A percentile compares a stretch with the other conserved stretches of the same genome.
These are phyloP conservation scores for Amauroascus niger DNA, from an alignment of 2,329 filamentous ascomycete species.

Conservation along the genomic window DNA sequence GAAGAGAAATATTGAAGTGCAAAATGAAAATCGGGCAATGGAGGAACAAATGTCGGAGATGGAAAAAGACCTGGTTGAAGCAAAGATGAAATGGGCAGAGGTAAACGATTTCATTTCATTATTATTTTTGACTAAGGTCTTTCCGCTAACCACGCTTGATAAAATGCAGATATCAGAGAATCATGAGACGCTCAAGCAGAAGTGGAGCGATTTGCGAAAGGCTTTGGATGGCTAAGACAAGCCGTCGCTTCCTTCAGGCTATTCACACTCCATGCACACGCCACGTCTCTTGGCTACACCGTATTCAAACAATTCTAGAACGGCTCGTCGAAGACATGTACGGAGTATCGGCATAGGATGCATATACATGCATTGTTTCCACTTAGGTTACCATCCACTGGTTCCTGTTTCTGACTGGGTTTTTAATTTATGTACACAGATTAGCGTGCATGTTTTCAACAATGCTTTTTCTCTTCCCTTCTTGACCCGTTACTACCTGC, in stretches of 20 bases:
- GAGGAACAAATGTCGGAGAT: constrained; percentile 87
- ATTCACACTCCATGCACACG: too few relatives aligned
- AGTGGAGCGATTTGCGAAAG: constrained; percentile 63
- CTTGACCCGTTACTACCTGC: not conserved
- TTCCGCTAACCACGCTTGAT: not conserved
- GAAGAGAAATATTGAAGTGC: constrained; percentile 83
- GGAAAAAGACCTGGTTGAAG: constrained; percentile 82
- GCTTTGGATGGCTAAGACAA: constrained; percentile 36
- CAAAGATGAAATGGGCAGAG: constrained; percentile 93
- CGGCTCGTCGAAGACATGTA: not conserved
- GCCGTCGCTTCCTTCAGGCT: too few relatives aligned
- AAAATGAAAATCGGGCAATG: constrained; percentile 79
- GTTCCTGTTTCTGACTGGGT: not conserved
- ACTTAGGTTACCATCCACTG: not conserved
- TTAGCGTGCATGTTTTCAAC: constrained; percentile 1
- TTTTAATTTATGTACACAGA: not conserved
- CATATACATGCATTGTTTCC: constrained; percentile 7
- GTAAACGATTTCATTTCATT: constrained; percentile 45
- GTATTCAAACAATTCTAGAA: not conserved
- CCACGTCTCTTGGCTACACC: not conserved
- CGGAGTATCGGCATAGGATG: not conserved
- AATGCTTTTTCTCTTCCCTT: not conserved
- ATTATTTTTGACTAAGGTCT: not conserved
- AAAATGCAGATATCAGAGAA: constrained; percentile 49
- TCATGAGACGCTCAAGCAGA: constrained; percentile 63